Conservation (phyloP, 2,329 filamentous ascomycete genomes). For the Ceratocystis huliohia region DNA sequence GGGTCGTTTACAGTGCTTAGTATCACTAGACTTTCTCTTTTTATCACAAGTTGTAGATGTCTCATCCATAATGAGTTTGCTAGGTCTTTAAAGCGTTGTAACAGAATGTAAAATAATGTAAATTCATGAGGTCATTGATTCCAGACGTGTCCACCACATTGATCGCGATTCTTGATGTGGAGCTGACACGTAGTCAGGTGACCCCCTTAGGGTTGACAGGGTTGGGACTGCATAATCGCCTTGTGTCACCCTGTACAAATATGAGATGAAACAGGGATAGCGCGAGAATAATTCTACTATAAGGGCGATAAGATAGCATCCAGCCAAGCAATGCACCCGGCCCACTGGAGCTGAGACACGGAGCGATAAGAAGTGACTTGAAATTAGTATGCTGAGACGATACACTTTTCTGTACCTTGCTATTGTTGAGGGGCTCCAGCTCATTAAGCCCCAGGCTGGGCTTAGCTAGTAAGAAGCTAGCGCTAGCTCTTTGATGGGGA, state of each 20-base stretch:
- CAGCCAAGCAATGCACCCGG: neutral
- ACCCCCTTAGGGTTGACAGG: neutral
- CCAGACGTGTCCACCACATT: neutral
- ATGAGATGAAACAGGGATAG: slow-evolving; percentile 9
- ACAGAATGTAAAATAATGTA: too few relatives aligned
- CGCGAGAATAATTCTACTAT: neutral
- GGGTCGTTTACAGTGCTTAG: neutral
- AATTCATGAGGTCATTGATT: too few relatives aligned
- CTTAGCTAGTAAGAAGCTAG: too few relatives aligned
- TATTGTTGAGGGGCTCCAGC: neutral
- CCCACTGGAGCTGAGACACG: neutral
- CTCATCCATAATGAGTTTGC: neutral
- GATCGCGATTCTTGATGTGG: neutral
- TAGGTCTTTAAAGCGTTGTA: neutral
- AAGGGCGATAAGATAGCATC: slow-evolving; percentile 5
- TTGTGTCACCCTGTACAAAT: slow-evolving; percentile 5
- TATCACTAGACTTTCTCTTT: neutral
- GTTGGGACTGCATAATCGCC: neutral
- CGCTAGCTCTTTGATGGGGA: too few relatives aligned
- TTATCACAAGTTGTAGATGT: neutral
- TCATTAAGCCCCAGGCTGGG: slow-evolving; percentile 3
- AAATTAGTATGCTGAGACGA: neutral
- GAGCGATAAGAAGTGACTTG: neutral
- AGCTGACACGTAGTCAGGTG: neutral
- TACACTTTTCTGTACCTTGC: neutral